Base-by-base conservation (phyloP, 139 green algal species). In the Zygnema circumcarinatum region DNA sequence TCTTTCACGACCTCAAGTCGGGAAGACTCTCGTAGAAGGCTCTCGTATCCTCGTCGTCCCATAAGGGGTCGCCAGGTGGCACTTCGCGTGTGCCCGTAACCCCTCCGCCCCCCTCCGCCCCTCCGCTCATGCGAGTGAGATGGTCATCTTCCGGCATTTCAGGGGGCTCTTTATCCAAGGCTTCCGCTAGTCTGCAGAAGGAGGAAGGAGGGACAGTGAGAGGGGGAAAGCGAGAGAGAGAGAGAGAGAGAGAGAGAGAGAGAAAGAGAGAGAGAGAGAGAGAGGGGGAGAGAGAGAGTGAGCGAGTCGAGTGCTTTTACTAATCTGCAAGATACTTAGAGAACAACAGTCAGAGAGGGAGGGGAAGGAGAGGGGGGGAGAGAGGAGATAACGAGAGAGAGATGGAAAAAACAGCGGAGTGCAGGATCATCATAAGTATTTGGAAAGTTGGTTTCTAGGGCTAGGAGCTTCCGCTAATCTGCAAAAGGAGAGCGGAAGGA, bases 11-110 rank as follows among this genome's bases (percentile, higher is more conserved):
- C 87, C 85, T 88, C 38, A 98, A 83, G 78, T 98, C 94, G 7
- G 94, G 93, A 42, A 99, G 92, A 1, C 85, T 89, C 81, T 97
- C 91, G 85, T 99, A 99, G 40, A 99, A 98, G 0, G 90, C 88
- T 0, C 90, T 80, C 3, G 91, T 93, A 76, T 98, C 95, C 32
- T 96, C 93, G 85, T 98, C 96, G 67, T 98, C 96, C 92, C 97
- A 98, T 25, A 94, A 62, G 36, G 74, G 86, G 41, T 85, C 81
- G 1, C 52, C 25, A n/a, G 29, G 21, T 36, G 69, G 54, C 38
- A 38, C 7, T 32, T 67, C 78, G 90, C 1, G 36, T 35, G 31
- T 33, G 36, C 3, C 74, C 16, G 38, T 62, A 11, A 33, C 2
- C 25, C 40, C 76, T 29, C 42, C 41, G 20, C 29, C 33, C 40